These are phyloP conservation scores for Babesia gibsoni DNA, from an alignment of 169 alveolate genomes.

Conservation along the genomic window DNA sequence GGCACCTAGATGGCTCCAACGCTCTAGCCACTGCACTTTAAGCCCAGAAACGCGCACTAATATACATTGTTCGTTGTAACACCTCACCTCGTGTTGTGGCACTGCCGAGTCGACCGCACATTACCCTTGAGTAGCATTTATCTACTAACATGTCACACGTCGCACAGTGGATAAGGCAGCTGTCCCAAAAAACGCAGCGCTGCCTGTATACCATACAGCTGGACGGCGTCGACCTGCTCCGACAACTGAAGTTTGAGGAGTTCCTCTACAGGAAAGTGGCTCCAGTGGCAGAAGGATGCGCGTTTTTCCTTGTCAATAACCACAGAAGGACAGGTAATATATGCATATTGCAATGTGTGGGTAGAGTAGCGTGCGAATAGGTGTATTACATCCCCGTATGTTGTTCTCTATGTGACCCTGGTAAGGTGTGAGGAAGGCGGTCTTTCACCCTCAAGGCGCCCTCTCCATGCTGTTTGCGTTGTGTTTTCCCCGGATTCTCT, in stretches of 20 bases:
- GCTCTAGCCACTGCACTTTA: not conserved
- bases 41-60: no score
- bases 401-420: no score
- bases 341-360: no score
- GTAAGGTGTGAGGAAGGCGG: no score
- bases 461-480: no score
- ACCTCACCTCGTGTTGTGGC: no score
- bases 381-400: no score
- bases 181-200: not conserved
- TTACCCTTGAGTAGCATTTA: not conserved
- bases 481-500: no score
- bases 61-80: no score
- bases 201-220: constrained; percentile 26
- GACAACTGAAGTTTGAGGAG: constrained; percentile 61
- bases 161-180: not conserved
- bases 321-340: constrained; percentile 15
- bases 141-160: not conserved
- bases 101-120: not conserved
- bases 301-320: constrained; percentile 40
- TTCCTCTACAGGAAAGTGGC: constrained; percentile 56
- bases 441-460: no score
- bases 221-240: constrained; percentile 46
- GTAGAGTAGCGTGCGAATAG: no score
- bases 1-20: not conserved
- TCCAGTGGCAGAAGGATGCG: constrained; percentile 8